These are phyloP conservation scores for Pseudocercospora pini-densiflorae DNA, from an alignment of 2,329 filamentous ascomycete genomes.

Conservation along the genomic window DNA sequence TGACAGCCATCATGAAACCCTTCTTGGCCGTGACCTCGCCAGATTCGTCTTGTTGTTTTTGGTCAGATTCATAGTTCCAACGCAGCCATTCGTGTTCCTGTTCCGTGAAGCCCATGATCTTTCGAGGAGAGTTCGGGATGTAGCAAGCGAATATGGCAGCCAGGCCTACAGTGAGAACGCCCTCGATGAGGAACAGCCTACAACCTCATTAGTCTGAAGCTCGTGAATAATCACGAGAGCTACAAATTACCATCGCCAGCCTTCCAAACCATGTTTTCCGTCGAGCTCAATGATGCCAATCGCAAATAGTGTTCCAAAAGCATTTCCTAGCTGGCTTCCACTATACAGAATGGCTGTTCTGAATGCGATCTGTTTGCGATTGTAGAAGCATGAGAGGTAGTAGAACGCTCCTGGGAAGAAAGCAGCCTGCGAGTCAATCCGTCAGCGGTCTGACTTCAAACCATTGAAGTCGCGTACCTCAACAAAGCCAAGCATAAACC, in stretches of 20 bases:
- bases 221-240: background rate
- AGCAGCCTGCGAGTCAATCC: constrained; percentile 34
- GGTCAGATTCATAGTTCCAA: constrained; percentile 30
- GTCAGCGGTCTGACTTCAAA: background rate
- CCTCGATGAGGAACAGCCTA: constrained; percentile 32
- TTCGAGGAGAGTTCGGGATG: constrained; percentile 29
- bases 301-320: constrained; percentile 30
- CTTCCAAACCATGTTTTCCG: constrained; percentile 36
- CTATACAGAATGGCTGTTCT: constrained; percentile 45
- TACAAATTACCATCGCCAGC: constrained; percentile 36
- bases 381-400: constrained; percentile 50
- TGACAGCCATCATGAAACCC: constrained; percentile 31
- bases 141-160: constrained; percentile 28
- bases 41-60: constrained; percentile 28
- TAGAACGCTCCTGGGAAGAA: constrained; percentile 49
- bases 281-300: constrained; percentile 37
- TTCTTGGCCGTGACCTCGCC: constrained; percentile 27
- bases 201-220: background rate
- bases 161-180: constrained; percentile 30
- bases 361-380: constrained; percentile 44
- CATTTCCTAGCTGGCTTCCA: constrained; percentile 42
- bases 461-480: constrained; percentile 38
- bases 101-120: constrained; percentile 22
- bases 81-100: constrained; percentile 27
- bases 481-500: constrained; percentile 44